A percentile compares a stretch with the other conserved stretches of the same genome.
Conservation (phyloP, 2,329 filamentous ascomycete species). For the Fusarium redolens region DNA sequence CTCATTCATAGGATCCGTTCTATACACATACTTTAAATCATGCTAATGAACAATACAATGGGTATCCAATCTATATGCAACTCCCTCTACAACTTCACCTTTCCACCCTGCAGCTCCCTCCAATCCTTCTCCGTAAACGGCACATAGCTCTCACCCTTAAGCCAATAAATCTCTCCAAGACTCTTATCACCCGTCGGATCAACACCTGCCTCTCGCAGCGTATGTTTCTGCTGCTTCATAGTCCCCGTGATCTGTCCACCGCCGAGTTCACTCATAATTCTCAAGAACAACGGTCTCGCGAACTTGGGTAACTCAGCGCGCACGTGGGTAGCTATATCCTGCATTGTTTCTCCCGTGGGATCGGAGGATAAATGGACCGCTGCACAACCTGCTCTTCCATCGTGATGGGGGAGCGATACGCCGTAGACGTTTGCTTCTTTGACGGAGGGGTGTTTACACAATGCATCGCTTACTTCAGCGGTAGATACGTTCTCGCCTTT, state of each 20-base stretch:
- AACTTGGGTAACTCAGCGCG: conserved; percentile 73
- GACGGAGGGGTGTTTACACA: conserved; percentile 74
- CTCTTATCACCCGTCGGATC: conserved; percentile 65
- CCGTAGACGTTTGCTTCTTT: conserved; percentile 89
- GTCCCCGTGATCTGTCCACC: conserved; percentile 79
- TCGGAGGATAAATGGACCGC: conserved; percentile 69
- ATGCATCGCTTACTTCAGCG: conserved; percentile 80
- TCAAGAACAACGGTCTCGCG: conserved; percentile 81
- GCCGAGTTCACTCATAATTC: conserved; percentile 67
- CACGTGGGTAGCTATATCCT: conserved; percentile 71
- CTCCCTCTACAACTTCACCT: conserved; percentile 71
- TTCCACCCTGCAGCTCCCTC: conserved; percentile 72
- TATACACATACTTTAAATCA: neutral
- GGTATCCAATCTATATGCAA: conserved; percentile 8
- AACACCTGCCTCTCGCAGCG: conserved; percentile 78
- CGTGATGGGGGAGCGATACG: conserved; percentile 81
- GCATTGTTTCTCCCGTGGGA: conserved; percentile 59
- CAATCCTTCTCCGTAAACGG: conserved; percentile 76
- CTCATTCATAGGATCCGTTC: neutral
- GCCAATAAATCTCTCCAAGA: conserved; percentile 69
- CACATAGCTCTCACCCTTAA: conserved; percentile 73
- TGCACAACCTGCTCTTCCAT: conserved; percentile 85
- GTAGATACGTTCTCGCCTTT: conserved; percentile 88
- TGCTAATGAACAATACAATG: neutral
- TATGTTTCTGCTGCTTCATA: conserved; percentile 88